Conservation (phyloP, 768 basidiomycete species). For the Kwoniella sp. region DNA sequence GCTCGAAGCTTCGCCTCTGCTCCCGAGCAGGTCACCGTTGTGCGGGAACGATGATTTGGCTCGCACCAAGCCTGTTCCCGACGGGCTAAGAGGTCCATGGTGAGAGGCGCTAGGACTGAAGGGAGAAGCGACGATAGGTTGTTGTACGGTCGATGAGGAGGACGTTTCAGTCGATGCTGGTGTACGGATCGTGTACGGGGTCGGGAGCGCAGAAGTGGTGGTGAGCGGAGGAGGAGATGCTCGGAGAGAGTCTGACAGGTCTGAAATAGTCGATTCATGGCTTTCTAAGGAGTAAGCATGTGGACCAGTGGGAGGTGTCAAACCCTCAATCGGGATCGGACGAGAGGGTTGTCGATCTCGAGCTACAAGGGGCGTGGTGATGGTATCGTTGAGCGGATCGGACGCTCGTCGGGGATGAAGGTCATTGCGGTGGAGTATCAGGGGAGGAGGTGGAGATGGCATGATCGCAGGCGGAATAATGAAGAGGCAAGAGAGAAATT, state of each 20-base stretch:
- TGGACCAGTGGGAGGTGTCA: neutral
- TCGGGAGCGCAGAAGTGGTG: constrained; percentile 16
- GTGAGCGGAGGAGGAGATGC: constrained; percentile 19
- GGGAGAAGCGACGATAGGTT: constrained; percentile 10
- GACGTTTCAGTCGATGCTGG: constrained; percentile 5
- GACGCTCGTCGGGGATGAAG: neutral
- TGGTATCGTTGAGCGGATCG: constrained; percentile 2
- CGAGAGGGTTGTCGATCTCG: constrained; percentile 8
- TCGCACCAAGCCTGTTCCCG: neutral
- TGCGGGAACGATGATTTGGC: constrained; percentile 25
- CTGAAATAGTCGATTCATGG: constrained; percentile 19
- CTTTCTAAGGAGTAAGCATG: constrained; percentile 9
- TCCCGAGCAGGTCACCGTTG: constrained; percentile 12
- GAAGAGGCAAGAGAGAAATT: neutral
- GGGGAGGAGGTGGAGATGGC: neutral
- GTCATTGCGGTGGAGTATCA: constrained; percentile 1
- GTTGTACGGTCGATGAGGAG: neutral
- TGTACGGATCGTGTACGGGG: constrained; percentile 18
- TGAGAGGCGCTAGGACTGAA: neutral
- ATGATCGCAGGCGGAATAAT: constrained; percentile 8
- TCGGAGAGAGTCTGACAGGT: constrained; percentile 21
- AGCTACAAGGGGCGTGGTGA: neutral
- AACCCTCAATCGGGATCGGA: constrained; percentile 17
- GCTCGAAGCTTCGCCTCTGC: neutral
- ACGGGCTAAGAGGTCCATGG: neutral